These are phyloP conservation scores for Agrostemma githago DNA, from an alignment of 148 eudicot species.

Conservation along the genomic window DNA sequence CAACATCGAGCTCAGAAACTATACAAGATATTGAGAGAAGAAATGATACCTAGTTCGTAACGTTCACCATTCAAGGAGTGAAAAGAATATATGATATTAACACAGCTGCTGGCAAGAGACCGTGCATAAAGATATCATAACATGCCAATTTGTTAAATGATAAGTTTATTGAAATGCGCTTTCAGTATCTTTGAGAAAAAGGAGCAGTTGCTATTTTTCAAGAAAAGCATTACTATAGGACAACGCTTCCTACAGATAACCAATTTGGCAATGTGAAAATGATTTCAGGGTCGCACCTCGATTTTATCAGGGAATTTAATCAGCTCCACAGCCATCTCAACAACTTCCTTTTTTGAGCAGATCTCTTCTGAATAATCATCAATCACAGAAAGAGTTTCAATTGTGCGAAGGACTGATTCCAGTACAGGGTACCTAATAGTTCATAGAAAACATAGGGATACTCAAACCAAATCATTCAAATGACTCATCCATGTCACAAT, in stretches of 20 bases:
- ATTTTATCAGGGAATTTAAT: constrained; percentile 75
- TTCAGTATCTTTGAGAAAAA: neutral
- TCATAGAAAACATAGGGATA: constrained; percentile 2
- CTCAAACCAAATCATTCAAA: neutral
- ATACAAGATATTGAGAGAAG: neutral
- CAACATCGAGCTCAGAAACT: neutral
- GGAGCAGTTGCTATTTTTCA: too few relatives aligned
- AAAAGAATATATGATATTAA: neutral
- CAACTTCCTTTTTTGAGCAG: constrained; percentile 57
- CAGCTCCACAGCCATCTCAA: constrained; percentile 55
- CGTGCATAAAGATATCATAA: too few relatives aligned
- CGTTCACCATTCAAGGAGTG: neutral
- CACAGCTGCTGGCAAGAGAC: too few relatives aligned
- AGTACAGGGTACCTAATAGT: constrained; percentile 64
- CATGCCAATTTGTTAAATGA: too few relatives aligned
- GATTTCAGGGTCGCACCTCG: constrained; percentile 48
- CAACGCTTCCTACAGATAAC: neutral
- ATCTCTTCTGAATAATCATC: constrained; percentile 69
- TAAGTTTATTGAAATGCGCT: neutral
- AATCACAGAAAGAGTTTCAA: constrained; percentile 70
- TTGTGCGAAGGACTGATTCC: constrained; percentile 69
- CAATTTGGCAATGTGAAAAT: neutral
- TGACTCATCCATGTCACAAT: neutral
- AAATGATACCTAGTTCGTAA: neutral
- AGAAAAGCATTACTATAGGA: neutral